These are phyloP conservation scores for Rhizoctonia solani DNA, from an alignment of 1,284 basidiomycete genomes.

Conservation along the genomic window DNA sequence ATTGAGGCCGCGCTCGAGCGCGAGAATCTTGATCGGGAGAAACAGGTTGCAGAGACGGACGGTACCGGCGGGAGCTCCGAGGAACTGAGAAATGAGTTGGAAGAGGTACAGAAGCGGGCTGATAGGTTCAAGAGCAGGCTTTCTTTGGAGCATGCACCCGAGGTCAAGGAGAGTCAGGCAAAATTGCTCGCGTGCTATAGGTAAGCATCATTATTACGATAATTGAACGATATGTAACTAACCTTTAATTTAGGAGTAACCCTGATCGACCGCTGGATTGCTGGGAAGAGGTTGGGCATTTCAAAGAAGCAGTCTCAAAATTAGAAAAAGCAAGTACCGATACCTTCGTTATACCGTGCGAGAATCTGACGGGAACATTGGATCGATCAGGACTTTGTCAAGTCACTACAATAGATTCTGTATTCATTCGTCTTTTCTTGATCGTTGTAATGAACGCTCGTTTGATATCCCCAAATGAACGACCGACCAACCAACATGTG, in stretches of 20 bases:
- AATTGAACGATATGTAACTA: slow-evolving; percentile 8
- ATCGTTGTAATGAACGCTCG: neutral
- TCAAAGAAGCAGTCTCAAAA: slow-evolving; percentile 68
- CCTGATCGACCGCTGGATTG: slow-evolving; percentile 68
- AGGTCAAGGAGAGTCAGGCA: slow-evolving; percentile 60
- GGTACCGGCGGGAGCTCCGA: slow-evolving; percentile 58
- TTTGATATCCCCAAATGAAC: too few species aligned
- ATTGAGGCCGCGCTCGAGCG: slow-evolving; percentile 74
- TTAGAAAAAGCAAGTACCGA: slow-evolving; percentile 61
- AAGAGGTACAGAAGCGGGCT: slow-evolving; percentile 70
- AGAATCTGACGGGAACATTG: neutral
- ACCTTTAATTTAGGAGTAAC: slow-evolving; percentile 55
- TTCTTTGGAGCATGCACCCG: slow-evolving; percentile 58
- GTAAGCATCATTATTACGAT: too few species aligned
- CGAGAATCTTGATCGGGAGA: slow-evolving; percentile 77
- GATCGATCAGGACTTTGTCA: slow-evolving; percentile 38
- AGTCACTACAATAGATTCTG: slow-evolving; percentile 38
- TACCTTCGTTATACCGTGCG: neutral
- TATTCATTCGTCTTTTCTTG: neutral
- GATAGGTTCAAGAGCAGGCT: slow-evolving; percentile 69
- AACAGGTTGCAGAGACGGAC: slow-evolving; percentile 44
- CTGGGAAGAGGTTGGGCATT: slow-evolving; percentile 73
- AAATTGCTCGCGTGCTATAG: slow-evolving; percentile 72
- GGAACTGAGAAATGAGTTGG: slow-evolving; percentile 68
- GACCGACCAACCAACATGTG: too few species aligned